Evolutionary conservation across 2,329 filamentous ascomycete species (phyloP).

Genomic region (Curvularia lunata): DNA sequence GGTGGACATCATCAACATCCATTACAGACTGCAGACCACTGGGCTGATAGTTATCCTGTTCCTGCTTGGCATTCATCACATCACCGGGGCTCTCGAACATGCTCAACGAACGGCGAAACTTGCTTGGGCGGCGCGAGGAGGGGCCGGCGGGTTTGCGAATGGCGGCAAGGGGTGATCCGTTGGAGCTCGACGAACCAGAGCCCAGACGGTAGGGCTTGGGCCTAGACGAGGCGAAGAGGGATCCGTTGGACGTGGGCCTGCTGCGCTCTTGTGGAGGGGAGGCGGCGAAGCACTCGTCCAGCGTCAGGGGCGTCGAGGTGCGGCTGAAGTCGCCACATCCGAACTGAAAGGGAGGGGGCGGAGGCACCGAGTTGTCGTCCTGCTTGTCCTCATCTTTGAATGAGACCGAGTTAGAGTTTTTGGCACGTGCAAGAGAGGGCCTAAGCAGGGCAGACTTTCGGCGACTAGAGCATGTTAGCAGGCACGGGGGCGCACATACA

Average conservation of each 20-base stretch:
- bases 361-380: slow-evolving; percentile 54
- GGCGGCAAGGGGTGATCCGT: slow-evolving; percentile 74
- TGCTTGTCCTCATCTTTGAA: slow-evolving; percentile 63
- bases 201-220: slow-evolving; percentile 70
- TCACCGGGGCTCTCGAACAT: slow-evolving; percentile 97
- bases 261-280: slow-evolving; percentile 75
- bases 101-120: slow-evolving; percentile 89
- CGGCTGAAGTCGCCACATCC: slow-evolving; percentile 56
- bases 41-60: slow-evolving; percentile 66
- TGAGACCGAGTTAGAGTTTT: slow-evolving; percentile 71
- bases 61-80: slow-evolving; percentile 73
- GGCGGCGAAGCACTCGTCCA: slow-evolving; percentile 81
- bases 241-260: slow-evolving; percentile 58
- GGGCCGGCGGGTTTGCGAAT: slow-evolving; percentile 68
- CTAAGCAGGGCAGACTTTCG: slow-evolving; percentile 64
- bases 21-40: slow-evolving; percentile 74
- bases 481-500: neutral
- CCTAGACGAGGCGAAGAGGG: slow-evolving; percentile 63
- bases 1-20: slow-evolving; percentile 79
- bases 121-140: slow-evolving; percentile 72
- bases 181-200: slow-evolving; percentile 62
- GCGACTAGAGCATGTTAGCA: slow-evolving; percentile 39
- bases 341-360: slow-evolving; percentile 75
- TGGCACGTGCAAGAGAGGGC: slow-evolving; percentile 75
- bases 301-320: slow-evolving; percentile 67